These are phyloP conservation scores for Berkeleyomyces rouxiae DNA, from an alignment of 2,329 filamentous ascomycete genomes.

Conservation along the genomic window DNA sequence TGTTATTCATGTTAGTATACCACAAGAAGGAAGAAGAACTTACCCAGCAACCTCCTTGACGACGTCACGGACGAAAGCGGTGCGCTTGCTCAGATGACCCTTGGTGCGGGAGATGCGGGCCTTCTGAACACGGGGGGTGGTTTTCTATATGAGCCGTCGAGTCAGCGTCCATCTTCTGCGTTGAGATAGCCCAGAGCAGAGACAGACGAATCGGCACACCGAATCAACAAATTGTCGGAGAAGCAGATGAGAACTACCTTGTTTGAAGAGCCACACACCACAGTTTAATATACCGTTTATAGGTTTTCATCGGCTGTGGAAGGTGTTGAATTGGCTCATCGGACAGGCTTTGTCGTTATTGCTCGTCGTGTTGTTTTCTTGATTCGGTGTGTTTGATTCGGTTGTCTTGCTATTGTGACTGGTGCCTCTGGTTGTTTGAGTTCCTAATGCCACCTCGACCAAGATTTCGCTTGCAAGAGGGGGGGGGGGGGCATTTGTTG, in stretches of 20 bases:
- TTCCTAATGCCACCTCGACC: neutral
- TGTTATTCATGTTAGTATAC: neutral
- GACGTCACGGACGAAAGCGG: conserved; percentile 89
- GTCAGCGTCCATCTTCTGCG: conserved; percentile 49
- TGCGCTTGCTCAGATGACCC: conserved; percentile 92
- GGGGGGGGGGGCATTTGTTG: neutral
- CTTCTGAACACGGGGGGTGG: conserved; percentile 62
- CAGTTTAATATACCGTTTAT: neutral
- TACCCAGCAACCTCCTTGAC: conserved; percentile 97
- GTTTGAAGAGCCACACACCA: neutral
- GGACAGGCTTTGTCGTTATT: neutral
- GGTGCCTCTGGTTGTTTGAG: conserved; percentile 17
- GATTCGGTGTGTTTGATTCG: conserved; percentile 4
- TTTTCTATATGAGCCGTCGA: conserved; percentile 49
- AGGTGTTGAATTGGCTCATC: neutral
- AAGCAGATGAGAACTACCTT: neutral
- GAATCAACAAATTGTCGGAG: neutral
- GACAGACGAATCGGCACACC: conserved; percentile 7
- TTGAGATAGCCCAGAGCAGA: conserved; percentile 16
- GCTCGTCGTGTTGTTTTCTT: neutral
- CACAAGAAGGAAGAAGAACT: conserved; percentile 22
- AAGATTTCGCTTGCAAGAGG: conserved; percentile 8
- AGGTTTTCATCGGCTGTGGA: neutral
- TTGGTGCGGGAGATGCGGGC: conserved; percentile 71
- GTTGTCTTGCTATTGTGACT: conserved; percentile 14